Conservation (phyloP, 176 grass and related monocot genomes). For the Triticum dicoccoides region DNA sequence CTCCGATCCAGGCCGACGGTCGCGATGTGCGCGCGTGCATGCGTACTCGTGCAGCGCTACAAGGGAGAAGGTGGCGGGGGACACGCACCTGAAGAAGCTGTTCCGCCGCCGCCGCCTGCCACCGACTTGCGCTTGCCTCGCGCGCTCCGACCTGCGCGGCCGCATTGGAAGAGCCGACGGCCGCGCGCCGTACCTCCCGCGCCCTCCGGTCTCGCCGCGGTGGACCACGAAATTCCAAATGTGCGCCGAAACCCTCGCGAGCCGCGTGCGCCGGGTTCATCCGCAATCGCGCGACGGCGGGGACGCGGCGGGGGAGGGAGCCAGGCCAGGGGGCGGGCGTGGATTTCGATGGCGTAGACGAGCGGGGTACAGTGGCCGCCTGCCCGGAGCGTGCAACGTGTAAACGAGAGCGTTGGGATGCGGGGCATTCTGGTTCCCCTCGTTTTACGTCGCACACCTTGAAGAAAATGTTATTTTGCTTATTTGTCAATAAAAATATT, state of each 20-base stretch:
- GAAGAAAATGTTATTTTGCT: too few relatives aligned
- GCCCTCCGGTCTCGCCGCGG: neutral
- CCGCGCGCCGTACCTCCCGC: slow-evolving; percentile 14
- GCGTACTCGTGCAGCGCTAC: neutral
- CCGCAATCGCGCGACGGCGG: neutral
- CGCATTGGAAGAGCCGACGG: neutral
- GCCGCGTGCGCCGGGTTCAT: neutral
- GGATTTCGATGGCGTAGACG: slow-evolving; percentile 16
- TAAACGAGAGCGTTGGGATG: neutral
- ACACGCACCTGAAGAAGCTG: slow-evolving; percentile 10
- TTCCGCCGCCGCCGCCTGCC: neutral
- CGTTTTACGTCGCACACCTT: too few relatives aligned
- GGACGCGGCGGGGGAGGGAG: neutral
- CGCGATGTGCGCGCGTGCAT: neutral
- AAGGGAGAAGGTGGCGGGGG: neutral
- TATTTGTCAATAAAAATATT: too few relatives aligned
- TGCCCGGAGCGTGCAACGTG: neutral
- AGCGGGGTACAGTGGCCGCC: slow-evolving; percentile 1
- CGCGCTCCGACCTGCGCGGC: neutral
- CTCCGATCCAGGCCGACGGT: slow-evolving; percentile 9
- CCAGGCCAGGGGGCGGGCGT: neutral
- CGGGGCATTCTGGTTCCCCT: too few relatives aligned
- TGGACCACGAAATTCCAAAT: neutral
- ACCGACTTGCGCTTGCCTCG: neutral
- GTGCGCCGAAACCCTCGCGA: neutral